These are phyloP conservation scores for Astragalus membranaceus DNA, from an alignment of 306 rosid species.

Conservation along the genomic window DNA sequence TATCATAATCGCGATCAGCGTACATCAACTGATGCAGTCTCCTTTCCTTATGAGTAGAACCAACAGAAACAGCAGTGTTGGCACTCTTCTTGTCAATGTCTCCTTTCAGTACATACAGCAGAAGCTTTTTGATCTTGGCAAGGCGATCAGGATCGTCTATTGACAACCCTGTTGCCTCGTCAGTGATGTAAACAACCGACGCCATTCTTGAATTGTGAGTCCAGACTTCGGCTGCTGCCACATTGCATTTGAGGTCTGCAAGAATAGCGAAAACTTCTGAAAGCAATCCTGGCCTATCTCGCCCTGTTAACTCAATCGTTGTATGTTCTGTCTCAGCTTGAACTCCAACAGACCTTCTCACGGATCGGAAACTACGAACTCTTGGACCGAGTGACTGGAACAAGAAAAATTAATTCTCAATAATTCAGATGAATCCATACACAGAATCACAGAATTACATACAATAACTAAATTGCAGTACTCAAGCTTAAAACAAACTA, in stretches of 20 bases:
- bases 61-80: constrained; percentile 87
- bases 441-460: neutral
- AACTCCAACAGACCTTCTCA: constrained; percentile 89
- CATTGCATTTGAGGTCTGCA: constrained; percentile 88
- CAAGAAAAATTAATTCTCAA: constrained; percentile 9
- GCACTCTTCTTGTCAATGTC: constrained; percentile 76
- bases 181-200: constrained; percentile 77
- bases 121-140: constrained; percentile 64
- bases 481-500: neutral
- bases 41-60: constrained; percentile 92
- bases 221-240: constrained; percentile 97
- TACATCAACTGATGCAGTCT: constrained; percentile 98
- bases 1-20: constrained; percentile 89
- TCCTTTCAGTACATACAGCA: constrained; percentile 73
- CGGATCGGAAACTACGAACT: constrained; percentile 62
- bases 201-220: constrained; percentile 98
- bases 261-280: constrained; percentile 98
- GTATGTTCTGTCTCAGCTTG: constrained; percentile 77
- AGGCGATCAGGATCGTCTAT: constrained; percentile 60
- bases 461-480: neutral
- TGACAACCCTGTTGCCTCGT: constrained; percentile 51
- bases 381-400: constrained; percentile 80
- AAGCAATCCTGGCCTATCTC: constrained; percentile 91
- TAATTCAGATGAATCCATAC: constrained; percentile 9
- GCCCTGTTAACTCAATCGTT: constrained; percentile 79